Evolutionary conservation across 2,329 filamentous ascomycete genomes (phyloP).

Genomic region (Clarireedia sp.): DNA sequence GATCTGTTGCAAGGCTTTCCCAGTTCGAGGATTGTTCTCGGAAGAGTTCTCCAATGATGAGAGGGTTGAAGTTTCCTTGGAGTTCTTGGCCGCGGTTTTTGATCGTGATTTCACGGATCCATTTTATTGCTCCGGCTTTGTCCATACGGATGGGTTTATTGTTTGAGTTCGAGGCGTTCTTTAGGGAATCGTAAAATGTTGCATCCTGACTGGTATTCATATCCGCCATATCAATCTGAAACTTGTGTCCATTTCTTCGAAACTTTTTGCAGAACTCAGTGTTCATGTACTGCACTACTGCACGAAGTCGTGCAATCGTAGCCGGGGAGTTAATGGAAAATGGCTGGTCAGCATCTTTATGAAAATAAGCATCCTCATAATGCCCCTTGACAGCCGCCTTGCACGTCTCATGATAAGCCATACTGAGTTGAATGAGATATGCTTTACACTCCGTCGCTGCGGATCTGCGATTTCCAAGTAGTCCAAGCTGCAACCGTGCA

Average conservation of each 20-base stretch:
- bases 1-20: slow-evolving; percentile 25
- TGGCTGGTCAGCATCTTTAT: background rate
- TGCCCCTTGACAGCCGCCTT: slow-evolving; percentile 28
- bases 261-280: slow-evolving; percentile 22
- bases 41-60: slow-evolving; percentile 34
- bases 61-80: slow-evolving; percentile 33
- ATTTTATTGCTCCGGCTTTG: slow-evolving; percentile 18
- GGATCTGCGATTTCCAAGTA: slow-evolving; percentile 15
- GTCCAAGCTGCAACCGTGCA: slow-evolving; percentile 7
- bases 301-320: slow-evolving; percentile 22
- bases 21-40: slow-evolving; percentile 33
- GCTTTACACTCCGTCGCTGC: slow-evolving; percentile 16
- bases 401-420: slow-evolving; percentile 25
- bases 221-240: slow-evolving; percentile 17
- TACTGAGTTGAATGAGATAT: slow-evolving; percentile 26
- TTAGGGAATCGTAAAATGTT: background rate
- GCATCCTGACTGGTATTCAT: background rate
- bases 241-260: slow-evolving; percentile 27
- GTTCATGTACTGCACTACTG: slow-evolving; percentile 28
- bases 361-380: slow-evolving; percentile 29
- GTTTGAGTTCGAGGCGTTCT: background rate
- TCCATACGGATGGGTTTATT: slow-evolving; percentile 19
- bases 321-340: slow-evolving; percentile 15
- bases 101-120: slow-evolving; percentile 19
- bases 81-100: slow-evolving; percentile 30